phyloP scores from a whole-genome alignment of 2,329 filamentous ascomycete species.

The Metarhizium robertsii region DNA sequence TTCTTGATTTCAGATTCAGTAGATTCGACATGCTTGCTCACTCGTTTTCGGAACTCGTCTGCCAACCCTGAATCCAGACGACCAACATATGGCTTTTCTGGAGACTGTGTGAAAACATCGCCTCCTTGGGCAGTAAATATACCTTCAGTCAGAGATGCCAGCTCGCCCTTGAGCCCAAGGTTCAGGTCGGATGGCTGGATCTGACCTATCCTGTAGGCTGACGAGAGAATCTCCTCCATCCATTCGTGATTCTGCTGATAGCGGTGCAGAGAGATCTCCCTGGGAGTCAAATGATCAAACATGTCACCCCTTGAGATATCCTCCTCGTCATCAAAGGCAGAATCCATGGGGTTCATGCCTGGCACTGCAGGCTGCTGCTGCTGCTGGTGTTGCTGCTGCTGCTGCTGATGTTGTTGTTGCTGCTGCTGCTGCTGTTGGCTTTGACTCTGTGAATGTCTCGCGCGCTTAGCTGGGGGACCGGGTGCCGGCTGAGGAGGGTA shows the following conservation, averaged over 20 bases:
- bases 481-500: constrained; percentile 45
- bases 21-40: constrained; percentile 60
- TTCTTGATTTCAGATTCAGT: constrained; percentile 75
- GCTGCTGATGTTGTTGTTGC: neutral
- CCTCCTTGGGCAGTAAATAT: constrained; percentile 62
- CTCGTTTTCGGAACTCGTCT: constrained; percentile 74
- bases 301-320: constrained; percentile 80
- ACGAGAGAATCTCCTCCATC: constrained; percentile 96
- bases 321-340: constrained; percentile 73
- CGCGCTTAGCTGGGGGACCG: constrained; percentile 47
- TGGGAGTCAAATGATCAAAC: constrained; percentile 80
- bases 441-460: constrained; percentile 35
- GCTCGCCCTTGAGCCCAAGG: constrained; percentile 72
- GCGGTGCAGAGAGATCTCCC: constrained; percentile 77
- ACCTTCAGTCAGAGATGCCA: constrained; percentile 72
- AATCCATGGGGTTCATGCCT: constrained; percentile 29
- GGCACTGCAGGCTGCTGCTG: constrained; percentile 18
- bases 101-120: constrained; percentile 34
- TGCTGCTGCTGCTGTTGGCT: constrained; percentile 18
- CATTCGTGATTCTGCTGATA: constrained; percentile 96
- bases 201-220: constrained; percentile 75
- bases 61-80: constrained; percentile 67
- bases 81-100: constrained; percentile 49
- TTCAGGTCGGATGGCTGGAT: constrained; percentile 84
- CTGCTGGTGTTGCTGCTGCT: neutral